phyloP scores from a whole-genome alignment of 2,329 filamentous ascomycete species.

The Xylaria multiplex region DNA sequence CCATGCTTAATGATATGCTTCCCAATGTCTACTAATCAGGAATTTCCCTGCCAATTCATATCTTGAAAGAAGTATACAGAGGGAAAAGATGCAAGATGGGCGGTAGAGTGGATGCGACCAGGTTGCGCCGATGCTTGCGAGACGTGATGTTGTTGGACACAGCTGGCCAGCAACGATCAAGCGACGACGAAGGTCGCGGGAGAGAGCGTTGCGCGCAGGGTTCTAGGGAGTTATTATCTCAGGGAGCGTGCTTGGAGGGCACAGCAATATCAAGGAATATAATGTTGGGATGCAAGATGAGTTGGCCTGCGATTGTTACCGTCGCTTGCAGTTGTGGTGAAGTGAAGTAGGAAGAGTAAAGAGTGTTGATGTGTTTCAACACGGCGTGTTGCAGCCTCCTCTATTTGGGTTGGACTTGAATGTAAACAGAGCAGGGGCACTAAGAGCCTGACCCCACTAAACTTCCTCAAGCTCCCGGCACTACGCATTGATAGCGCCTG shows the following conservation, averaged over 20 bases:
- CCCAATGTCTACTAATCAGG: slow-evolving; percentile 38
- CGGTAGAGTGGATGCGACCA: slow-evolving; percentile 18
- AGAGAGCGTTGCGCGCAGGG: slow-evolving; percentile 22
- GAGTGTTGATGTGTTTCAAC: slow-evolving; percentile 29
- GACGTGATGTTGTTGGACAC: slow-evolving; percentile 10
- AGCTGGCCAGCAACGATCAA: slow-evolving; percentile 10
- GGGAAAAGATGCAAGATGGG: slow-evolving; percentile 27
- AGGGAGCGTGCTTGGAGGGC: slow-evolving; percentile 20
- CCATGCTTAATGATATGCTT: slow-evolving; percentile 43
- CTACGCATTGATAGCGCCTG: slow-evolving; percentile 29
- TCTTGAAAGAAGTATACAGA: slow-evolving; percentile 38
- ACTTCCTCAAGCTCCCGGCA: slow-evolving; percentile 35
- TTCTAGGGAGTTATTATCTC: slow-evolving; percentile 8
- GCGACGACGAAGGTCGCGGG: slow-evolving; percentile 21
- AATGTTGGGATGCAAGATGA: slow-evolving; percentile 16
- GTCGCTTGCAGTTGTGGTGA: slow-evolving; percentile 18
- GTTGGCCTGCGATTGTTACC: slow-evolving; percentile 4
- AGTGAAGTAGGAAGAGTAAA: slow-evolving; percentile 23
- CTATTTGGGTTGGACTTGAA: slow-evolving; percentile 40
- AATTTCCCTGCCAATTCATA: slow-evolving; percentile 41
- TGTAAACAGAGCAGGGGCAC: slow-evolving; percentile 42
- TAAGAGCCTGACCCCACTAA: slow-evolving; percentile 26
- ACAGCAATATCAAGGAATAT: slow-evolving; percentile 25
- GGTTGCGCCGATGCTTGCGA: slow-evolving; percentile 6
- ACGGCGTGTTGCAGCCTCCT: slow-evolving; percentile 30